A percentile compares a stretch with the other conserved stretches of the same genome.
Conservation (phyloP, 345 rosid genomes). For the Salix exigua region DNA sequence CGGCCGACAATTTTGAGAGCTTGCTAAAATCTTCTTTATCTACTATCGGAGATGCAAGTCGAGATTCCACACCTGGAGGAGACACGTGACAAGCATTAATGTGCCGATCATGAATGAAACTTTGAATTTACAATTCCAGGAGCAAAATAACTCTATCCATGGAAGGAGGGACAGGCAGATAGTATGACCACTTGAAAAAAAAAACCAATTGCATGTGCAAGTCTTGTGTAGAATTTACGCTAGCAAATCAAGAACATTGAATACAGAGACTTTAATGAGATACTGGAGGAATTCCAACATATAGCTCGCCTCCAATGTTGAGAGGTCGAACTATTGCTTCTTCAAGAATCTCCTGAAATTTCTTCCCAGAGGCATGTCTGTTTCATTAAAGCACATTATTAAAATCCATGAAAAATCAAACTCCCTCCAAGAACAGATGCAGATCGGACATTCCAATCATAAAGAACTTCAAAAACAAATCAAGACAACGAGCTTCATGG, state of each 20-base stretch:
- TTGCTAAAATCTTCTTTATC: constrained; percentile 60
- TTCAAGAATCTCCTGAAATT: constrained; percentile 84
- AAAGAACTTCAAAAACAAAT: neutral
- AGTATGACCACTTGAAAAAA: too few relatives aligned
- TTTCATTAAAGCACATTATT: constrained; percentile 15
- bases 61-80: constrained; percentile 91
- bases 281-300: too few relatives aligned
- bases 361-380: constrained; percentile 91
- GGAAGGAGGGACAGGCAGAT: too few relatives aligned
- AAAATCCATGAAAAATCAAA: neutral
- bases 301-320: too few relatives aligned
- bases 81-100: too few relatives aligned
- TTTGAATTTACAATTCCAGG: too few relatives aligned
- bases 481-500: neutral
- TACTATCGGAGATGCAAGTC: constrained; percentile 67
- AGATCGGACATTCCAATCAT: neutral
- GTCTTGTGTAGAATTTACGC: too few relatives aligned
- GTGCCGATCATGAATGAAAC: too few relatives aligned
- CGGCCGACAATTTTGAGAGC: constrained; percentile 36
- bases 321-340: constrained; percentile 71
- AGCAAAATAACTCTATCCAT: too few relatives aligned
- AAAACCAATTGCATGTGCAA: too few relatives aligned
- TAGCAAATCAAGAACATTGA: too few relatives aligned
- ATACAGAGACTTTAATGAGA: too few relatives aligned
- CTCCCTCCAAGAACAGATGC: neutral